A percentile compares a stretch with the other conserved stretches of the same genome.
phyloP scores from a whole-genome alignment of 371 early-diverging fungal species.

The Mortierella sp. region DNA sequence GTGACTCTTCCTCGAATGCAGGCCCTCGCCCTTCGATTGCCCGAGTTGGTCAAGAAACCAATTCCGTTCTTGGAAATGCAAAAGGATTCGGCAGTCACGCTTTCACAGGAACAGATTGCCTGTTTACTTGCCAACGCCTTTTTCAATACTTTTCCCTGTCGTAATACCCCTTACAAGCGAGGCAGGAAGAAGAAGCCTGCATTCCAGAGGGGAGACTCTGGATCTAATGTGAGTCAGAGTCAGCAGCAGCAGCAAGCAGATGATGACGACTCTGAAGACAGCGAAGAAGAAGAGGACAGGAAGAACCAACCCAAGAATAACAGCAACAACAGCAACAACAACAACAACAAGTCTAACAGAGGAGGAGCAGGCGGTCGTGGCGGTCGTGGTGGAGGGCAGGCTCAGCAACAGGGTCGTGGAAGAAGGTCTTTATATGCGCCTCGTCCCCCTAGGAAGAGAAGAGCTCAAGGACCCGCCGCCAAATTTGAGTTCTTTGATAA shows the following conservation, averaged over 20 bases:
- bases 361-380: slow-evolving; percentile 7
- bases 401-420: slow-evolving; percentile 3
- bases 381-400: slow-evolving; percentile 7
- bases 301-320: slow-evolving; percentile 10
- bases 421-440: slow-evolving; percentile 7
- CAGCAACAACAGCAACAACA: too few relatives aligned
- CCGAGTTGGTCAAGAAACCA: slow-evolving; percentile 39
- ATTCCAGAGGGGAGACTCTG: slow-evolving; percentile 5
- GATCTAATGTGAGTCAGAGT: slow-evolving; percentile 4
- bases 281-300: slow-evolving; percentile 22
- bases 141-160: slow-evolving; percentile 64
- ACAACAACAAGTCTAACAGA: neutral
- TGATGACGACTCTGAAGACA: slow-evolving; percentile 24
- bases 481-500: slow-evolving; percentile 41
- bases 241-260: slow-evolving; percentile 3
- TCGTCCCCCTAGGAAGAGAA: slow-evolving; percentile 30
- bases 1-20: slow-evolving; percentile 51
- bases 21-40: slow-evolving; percentile 38
- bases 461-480: slow-evolving; percentile 25
- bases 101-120: slow-evolving; percentile 59
- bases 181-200: slow-evolving; percentile 24
- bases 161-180: slow-evolving; percentile 34
- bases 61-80: slow-evolving; percentile 51
- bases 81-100: slow-evolving; percentile 48
- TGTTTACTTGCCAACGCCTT: slow-evolving; percentile 66